Conservation (phyloP, 768 basidiomycete species). For the Multifurca ochricompacta region DNA sequence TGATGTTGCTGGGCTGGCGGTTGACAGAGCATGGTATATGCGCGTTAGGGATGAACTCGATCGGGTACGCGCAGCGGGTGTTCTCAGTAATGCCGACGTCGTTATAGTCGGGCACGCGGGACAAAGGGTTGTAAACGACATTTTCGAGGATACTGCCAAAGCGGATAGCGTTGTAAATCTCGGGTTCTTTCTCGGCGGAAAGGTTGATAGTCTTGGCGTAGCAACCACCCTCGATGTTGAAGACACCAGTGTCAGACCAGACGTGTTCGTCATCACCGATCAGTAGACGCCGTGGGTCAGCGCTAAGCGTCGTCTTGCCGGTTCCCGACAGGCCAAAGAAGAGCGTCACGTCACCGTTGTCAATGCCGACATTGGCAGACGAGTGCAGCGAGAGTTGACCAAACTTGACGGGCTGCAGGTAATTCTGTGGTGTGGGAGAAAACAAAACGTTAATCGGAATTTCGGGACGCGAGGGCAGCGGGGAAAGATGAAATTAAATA, state of each 20-base stretch:
- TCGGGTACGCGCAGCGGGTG: slow-evolving; percentile 98
- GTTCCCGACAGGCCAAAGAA: slow-evolving; percentile 99
- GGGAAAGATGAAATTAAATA: no score
- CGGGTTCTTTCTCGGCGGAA: slow-evolving; percentile 94
- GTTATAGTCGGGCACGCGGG: slow-evolving; percentile 88
- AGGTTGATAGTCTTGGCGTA: slow-evolving; percentile 99
- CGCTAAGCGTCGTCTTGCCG: slow-evolving; percentile 96
- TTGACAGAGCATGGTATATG: slow-evolving; percentile 86
- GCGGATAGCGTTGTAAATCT: slow-evolving; percentile 91
- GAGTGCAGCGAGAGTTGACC: no score
- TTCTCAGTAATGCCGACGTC: slow-evolving; percentile 97
- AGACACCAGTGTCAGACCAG: slow-evolving; percentile 96
- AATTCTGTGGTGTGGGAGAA: neutral
- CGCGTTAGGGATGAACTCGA: slow-evolving; percentile 94
- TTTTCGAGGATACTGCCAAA: slow-evolving; percentile 98
- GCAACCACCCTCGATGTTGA: slow-evolving; percentile 99
- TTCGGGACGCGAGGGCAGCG: no score
- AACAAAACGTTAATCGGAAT: no score
- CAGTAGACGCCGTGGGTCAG: slow-evolving; percentile 85
- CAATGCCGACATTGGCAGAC: no score
- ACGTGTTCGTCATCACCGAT: slow-evolving; percentile 99
- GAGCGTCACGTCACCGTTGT: slow-evolving; percentile 3
- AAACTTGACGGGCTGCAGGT: no score
- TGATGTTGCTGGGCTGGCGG: slow-evolving; percentile 86
- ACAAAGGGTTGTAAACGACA: slow-evolving; percentile 86